Base-by-base conservation (phyloP, 2,329 filamentous ascomycete genomes). In the Cladophialophora exuberans region DNA sequence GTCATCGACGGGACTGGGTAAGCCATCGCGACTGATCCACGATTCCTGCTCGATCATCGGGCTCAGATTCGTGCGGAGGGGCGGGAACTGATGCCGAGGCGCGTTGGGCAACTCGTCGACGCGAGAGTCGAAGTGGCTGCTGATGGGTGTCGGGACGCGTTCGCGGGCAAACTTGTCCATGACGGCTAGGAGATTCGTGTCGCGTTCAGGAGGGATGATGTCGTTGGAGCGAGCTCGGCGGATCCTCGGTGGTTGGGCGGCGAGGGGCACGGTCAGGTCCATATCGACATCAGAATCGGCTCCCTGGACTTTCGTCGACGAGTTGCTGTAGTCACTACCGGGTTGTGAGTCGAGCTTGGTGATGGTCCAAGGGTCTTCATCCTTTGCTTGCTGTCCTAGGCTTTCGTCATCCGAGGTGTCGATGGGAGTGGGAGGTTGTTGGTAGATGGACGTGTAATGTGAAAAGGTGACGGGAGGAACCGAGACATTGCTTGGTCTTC, bases 21-120 rank as follows among this genome's bases (percentile, higher is more conserved):
- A 59, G 2, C 61, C 54, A 18, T 60, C 57, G 52, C 55, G 49
- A 22, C 44, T 55, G 33, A 60, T 61, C 61, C 61, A 64, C 17
- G 61, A 56, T 38, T 64, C 62, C 22, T 63, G 61, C 22, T 64
- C 62, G 13, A 64, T 47, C 62, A 64, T 64, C 9, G 62, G 62
- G 50, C 59, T 62, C 22, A 64, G 57, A 26, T 56, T 56, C 13
- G 60, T 64, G 15, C 57, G 56, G 15, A 62, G 20, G 6, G 61
- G 59, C 6, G 62, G 52, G 30, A 63, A 63, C 7, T 56, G 50
- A 43, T 62, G 60, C 7, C 57, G 60, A 1, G 60, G 58, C 6
- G 52, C 55, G 38, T 22, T 53, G 6, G 60, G 54, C 31, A 62
- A 35, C 22, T 60, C 55, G 13, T 36, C 47, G 28, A 59, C 22